Percentiles rank a stretch among this genome's conserved stretches.
Evolutionary conservation across 805 yeast species (phyloP).

Genomic region (Ogataea angusta): DNA sequence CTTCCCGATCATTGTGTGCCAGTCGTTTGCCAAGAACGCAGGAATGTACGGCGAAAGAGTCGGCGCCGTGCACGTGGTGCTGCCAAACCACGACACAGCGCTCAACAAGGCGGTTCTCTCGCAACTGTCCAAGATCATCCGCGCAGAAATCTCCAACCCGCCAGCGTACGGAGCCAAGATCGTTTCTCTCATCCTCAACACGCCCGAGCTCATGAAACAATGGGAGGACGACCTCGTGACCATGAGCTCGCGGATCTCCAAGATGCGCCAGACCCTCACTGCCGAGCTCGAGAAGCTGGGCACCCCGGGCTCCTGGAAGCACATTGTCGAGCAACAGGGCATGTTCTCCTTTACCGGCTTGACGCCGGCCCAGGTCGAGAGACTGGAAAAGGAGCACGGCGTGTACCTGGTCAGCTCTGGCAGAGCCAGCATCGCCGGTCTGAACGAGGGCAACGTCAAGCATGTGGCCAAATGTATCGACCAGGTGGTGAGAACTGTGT

Average conservation of each 20-base stretch:
- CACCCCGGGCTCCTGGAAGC: conserved; percentile 93
- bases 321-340: conserved; percentile 86
- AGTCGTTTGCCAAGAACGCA: conserved; percentile 93
- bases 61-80: conserved; percentile 82
- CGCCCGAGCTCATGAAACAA: conserved; percentile 63
- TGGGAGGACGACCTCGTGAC: conserved; percentile 83
- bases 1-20: conserved; percentile 74
- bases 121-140: conserved; percentile 70
- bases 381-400: conserved; percentile 74
- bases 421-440: conserved; percentile 91
- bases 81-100: conserved; percentile 40
- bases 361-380: conserved; percentile 66
- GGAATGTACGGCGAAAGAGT: conserved; percentile 98
- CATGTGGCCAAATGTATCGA: conserved; percentile 80
- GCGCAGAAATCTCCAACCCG: conserved; percentile 89
- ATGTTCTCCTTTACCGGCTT: conserved; percentile 97
- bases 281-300: conserved; percentile 54
- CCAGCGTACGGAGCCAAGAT: conserved; percentile 95
- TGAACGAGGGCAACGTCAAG: conserved; percentile 74
- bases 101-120: conserved; percentile 60
- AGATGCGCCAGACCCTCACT: conserved; percentile 73
- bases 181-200: conserved; percentile 69
- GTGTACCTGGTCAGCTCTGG: conserved; percentile 81
- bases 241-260: conserved; percentile 80
- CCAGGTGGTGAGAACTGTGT: conserved; percentile 53